Evolutionary conservation across 441 rosid species (phyloP), one percentile per base, ranked within the genome.

Genomic region (Manihot esculenta): DNA sequence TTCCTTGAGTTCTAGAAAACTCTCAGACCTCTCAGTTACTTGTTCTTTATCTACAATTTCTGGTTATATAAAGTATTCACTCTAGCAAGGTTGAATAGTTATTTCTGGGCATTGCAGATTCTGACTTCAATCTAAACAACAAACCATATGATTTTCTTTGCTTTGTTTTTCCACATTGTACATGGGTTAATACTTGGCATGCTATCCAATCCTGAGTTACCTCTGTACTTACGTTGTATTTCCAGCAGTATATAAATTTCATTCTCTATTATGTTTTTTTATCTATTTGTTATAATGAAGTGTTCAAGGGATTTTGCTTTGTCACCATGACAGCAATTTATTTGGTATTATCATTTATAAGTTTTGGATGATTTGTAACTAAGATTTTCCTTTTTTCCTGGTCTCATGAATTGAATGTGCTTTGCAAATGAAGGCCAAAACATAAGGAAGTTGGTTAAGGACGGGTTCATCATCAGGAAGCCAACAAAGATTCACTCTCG

Each of bases 401-500:
- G 18, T 7, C 35, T 13, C 35, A 13, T 26, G 15, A 56, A 35
- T 35, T 35, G 41, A 35, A 56, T 11, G 1, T 56, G 5, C 35
- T 56, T 56, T 24, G 60, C 35, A 12, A 65, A 47, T 59, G 62
- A 85, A 89, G 99, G 97, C 72, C 97, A 88, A 76, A 92, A 92
- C 78, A 80, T 94, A 33, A 90, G 99, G 89, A 94, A 92, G 80
- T 81, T 94, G 65, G 97, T 94, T 69, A 94, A 94, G 83, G 98
- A 94, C 87, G 98, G 97, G 14, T 94, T 92, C 74, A 84, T 92
- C 76, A 94, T 94, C 77, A 87, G 89, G 88, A 94, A 92, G 76
- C 99, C 99, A 23, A 90, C 99, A 0, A 91, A 94, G 85, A 94
- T 94, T 55, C 99, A 94, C 75, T 94, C 99, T 5, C 97, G 94